Evolutionary conservation across 2,329 filamentous ascomycete genomes (phyloP), one percentile per base, ranked within the genome.

Genomic region (Botrytis deweyae): DNA sequence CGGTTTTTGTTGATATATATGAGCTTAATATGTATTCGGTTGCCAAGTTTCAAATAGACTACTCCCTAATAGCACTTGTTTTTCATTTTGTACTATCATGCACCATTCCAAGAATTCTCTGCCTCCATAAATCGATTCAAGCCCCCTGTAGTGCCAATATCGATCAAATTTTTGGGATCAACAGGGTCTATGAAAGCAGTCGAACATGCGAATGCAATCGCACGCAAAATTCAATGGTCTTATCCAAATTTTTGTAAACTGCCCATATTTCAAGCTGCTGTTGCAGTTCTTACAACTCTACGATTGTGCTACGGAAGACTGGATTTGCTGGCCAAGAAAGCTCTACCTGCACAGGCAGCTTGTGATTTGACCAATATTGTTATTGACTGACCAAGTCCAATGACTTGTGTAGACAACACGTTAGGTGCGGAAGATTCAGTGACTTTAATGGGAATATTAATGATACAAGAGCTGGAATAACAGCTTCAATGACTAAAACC

Each of bases 291-390:
- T 64, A 25, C 18, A 36, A 42, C 25, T 22, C 44, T 22, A 22
- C 44, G 8, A 49, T 22, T 49, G 22, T 49, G 44, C 20, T 22
- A 22, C 20, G 25, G 36, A 59, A 38, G 64, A 12, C 46, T 58
- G 20, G 29, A 12, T 36, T 64, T 36, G 33, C 44, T 65, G 25
- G 70, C 25, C 9, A 58, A 44, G 29, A 89, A 93, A 61, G 91
- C 93, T 69, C 82, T 94, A 1, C 90, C 92, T 1, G 90, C 90
- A 0, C 94, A 90, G 79, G 87, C 93, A 73, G 90, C 90, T 0
- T 87, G 92, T 76, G 86, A 87, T 1, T 92, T 90, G 81, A 88
- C 90, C 52, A 87, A 89, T 70, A 88, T 90, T 10, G 91, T 92
- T n/a, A 91, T 88, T 76, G 82, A 88, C 20, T 91, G 40, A 16